Conservation (phyloP, 2,329 filamentous ascomycete genomes). For the Coniochaeta sp. region DNA sequence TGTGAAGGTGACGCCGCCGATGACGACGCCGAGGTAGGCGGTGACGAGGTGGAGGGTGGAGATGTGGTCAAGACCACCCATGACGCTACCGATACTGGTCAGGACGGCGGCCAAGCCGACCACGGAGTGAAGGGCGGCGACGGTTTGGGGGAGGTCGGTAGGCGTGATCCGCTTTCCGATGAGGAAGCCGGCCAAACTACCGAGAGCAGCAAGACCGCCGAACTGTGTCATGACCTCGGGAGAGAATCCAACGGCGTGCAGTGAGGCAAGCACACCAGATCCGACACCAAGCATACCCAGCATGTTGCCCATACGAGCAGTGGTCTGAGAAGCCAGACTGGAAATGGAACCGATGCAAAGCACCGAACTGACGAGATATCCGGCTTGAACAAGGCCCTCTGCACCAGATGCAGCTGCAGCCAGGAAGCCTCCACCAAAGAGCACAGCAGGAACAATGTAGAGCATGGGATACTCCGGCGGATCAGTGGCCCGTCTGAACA, state of each 20-base stretch:
- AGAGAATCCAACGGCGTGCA: constrained; percentile 74
- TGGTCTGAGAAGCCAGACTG: constrained; percentile 72
- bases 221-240: constrained; percentile 76
- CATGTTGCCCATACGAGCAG: constrained; percentile 78
- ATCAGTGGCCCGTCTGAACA: constrained; percentile 82
- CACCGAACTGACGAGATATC: constrained; percentile 77
- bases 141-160: constrained; percentile 81
- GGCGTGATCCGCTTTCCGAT: constrained; percentile 85
- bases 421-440: constrained; percentile 77
- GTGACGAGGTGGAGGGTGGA: constrained; percentile 78
- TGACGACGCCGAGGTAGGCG: constrained; percentile 78
- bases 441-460: constrained; percentile 66
- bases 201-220: constrained; percentile 64
- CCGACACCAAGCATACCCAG: constrained; percentile 81
- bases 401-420: constrained; percentile 75
- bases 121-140: constrained; percentile 82
- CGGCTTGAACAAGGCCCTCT: constrained; percentile 77
- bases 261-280: constrained; percentile 74
- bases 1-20: constrained; percentile 84
- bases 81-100: constrained; percentile 81
- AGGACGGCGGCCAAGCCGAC: constrained; percentile 83
- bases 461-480: constrained; percentile 85
- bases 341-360: constrained; percentile 82
- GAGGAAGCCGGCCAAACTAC: constrained; percentile 58
- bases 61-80: constrained; percentile 63